These are phyloP conservation scores for Tricholoma bakamatsutake DNA, from an alignment of 768 basidiomycete species.

Conservation along the genomic window DNA sequence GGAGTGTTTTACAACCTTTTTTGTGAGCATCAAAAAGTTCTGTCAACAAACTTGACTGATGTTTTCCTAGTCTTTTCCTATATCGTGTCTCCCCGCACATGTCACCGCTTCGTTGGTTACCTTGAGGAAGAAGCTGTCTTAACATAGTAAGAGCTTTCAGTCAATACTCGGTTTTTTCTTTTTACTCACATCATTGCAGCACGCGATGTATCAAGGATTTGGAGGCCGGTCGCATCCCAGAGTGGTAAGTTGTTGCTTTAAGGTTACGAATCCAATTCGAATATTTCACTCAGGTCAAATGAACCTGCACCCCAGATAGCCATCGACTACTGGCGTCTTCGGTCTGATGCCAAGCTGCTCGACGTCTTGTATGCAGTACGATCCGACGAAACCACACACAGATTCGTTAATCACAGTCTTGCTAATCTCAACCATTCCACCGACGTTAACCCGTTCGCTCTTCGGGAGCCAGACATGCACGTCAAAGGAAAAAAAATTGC, in stretches of 20 bases:
- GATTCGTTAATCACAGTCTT: conserved; percentile 94
- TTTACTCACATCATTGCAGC: conserved; percentile 27
- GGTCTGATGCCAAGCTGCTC: conserved; percentile 64
- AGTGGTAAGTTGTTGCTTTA: conserved; percentile 53
- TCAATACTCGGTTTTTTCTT: background rate
- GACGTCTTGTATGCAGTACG: conserved; percentile 91
- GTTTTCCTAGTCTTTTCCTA: conserved; percentile 63
- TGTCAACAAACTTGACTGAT: conserved; percentile 8
- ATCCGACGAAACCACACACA: conserved; percentile 89
- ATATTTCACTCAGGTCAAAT: conserved; percentile 42
- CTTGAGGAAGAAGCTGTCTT: conserved; percentile 94
- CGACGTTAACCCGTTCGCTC: conserved; percentile 87
- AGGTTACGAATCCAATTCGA: background rate
- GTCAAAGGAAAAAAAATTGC: conserved; percentile 72
- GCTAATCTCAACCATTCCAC: conserved; percentile 73
- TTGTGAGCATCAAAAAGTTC: conserved; percentile 41
- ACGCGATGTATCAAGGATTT: conserved; percentile 82
- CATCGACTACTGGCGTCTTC: conserved; percentile 91
- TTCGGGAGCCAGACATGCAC: conserved; percentile 84
- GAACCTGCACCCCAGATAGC: conserved; percentile 81
- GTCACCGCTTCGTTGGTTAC: conserved; percentile 89
- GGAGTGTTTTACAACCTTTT: conserved; percentile 90
- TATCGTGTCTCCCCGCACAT: conserved; percentile 64
- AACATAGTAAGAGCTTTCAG: conserved; percentile 63
- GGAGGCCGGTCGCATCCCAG: conserved; percentile 73